Base-by-base conservation (phyloP, 2,329 filamentous ascomycete genomes). In the Cytospora mali region DNA sequence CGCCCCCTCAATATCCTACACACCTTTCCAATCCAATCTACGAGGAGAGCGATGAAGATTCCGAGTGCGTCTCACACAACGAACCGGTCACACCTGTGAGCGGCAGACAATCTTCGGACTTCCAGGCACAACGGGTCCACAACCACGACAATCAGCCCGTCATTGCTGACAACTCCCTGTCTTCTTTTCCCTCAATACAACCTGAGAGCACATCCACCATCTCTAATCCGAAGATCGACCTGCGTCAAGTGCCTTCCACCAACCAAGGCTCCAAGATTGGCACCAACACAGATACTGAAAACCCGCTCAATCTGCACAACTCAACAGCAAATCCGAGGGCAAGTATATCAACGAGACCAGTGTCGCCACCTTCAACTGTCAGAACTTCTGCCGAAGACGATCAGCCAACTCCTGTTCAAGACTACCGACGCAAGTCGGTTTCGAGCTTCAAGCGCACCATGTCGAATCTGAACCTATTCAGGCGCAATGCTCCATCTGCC, bases 71-170 rank as follows among this genome's bases (percentile, higher is more conserved):
- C 69, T 81, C 80, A 27, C 76, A 79, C 61, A 82, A 83, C 75
- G 86, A 88, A 67, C 86, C 86, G 51, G 77, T 85, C 62, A 88
- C 86, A 25, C 86, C 86, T 54, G 81, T 85, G 64, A 87, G 85
- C 69, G 78, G 77, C 68, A 79, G 81, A 65, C 80, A 83, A 69
- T 85, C 84, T 53, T 80, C 81, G 62, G 82, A 85, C 67, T 85
- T 86, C 66, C 76, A 76, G 54, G 73, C 75, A 39, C 71, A 78
- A 64, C 76, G 78, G 60, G 74, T 73, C 57, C 76, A 77, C 67
- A 76, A 81, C 58, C 64, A 65, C 55, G 54, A 67, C 27, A 61
- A 69, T 25, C 69, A 71, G n/a, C 54, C 69, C 7, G 64, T 68
- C 65, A 50, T 65, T 54, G 70, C 73, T 62, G 69, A 70, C 63